Evolutionary conservation across 192 early-diverging fungal species (phyloP).

Genomic region (Piromyces finnis): DNA sequence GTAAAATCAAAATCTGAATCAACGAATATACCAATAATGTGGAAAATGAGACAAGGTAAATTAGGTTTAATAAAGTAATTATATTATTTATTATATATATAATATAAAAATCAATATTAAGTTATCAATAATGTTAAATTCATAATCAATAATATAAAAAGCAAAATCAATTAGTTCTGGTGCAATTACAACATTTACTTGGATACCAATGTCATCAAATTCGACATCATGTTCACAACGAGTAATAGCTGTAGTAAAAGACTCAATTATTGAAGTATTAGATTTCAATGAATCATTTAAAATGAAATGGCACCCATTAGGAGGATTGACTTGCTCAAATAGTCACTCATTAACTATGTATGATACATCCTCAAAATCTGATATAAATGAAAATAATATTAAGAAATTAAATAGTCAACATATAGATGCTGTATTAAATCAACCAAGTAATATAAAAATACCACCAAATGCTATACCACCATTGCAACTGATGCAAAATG

Average conservation of each 20-base stretch:
- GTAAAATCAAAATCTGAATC: not conserved
- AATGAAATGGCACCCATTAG: conserved; percentile 30
- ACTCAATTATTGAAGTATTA: conserved; percentile 26
- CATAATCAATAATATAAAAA: not conserved
- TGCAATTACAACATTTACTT: conserved; percentile 22
- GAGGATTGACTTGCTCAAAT: conserved; percentile 19
- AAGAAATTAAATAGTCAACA: not conserved
- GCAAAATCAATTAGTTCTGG: not conserved
- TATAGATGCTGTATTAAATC: not conserved
- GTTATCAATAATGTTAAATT: not conserved
- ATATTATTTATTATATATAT: not conserved
- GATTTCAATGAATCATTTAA: conserved; percentile 24
- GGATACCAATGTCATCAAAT: conserved; percentile 17
- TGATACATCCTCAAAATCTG: not conserved
- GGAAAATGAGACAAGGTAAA: not conserved
- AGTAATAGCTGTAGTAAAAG: conserved; percentile 28
- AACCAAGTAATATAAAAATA: not conserved
- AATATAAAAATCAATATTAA: no score
- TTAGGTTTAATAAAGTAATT: not conserved
- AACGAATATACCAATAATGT: not conserved
- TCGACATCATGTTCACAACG: conserved; percentile 14
- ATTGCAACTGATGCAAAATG: conserved; percentile 11
- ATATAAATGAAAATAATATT: conserved; percentile 4
- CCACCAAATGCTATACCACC: not conserved
- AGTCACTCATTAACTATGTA: conserved; percentile 3